Evolutionary conservation across 2,329 filamentous ascomycete species (phyloP), one percentile per base, ranked within the genome.

Genomic region (Ceratocystis lukuohia): DNA sequence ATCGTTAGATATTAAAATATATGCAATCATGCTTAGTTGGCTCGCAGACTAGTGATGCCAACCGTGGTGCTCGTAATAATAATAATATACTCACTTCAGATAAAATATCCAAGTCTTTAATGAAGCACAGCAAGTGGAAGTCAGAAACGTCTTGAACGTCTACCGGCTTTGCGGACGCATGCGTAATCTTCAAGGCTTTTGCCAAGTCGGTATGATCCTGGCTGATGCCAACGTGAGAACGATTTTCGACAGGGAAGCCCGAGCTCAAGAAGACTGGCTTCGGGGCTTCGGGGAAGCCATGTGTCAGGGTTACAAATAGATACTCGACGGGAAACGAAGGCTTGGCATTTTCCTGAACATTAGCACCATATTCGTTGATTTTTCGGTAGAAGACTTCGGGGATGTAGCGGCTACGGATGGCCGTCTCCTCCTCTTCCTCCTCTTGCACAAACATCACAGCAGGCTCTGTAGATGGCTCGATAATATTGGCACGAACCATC

Each of bases 261-360:
- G 82, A 80, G 61, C 85, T 81, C 33, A 79, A 87, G 76, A 97
- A 97, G 37, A 87, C 76, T 12, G 92, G 91, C 66, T 85, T 87
- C 3, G 90, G 83, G 57, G 86, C 81, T 64, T 87, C 89, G 2
- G 94, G 94, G 78, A 99, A 97, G 68, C 94, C 94, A 74, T 99
- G 93, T 0, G 94, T 99, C 69, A 99, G 82, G 7, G 94, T 97
- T 69, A 97, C 90, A 66, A 97, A 86, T 44, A 99, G 83, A 74
- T 97, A 99, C 74, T 99, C 94, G 62, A 96, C 92, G 0, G 94
- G 94, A 75, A 99, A 99, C 59, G 89, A 86, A 0, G 94, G 94
- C 74, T 96, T 97, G 28, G 94, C 94, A 71, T 96, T 97, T 75
- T 97, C 91, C 74, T 96, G 94, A 6, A 97, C 94, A 71, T 93